Percentiles rank a stretch among this genome's conserved stretches.
These are phyloP conservation scores for Populus alba DNA, from an alignment of 345 rosid species.

Conservation along the genomic window DNA sequence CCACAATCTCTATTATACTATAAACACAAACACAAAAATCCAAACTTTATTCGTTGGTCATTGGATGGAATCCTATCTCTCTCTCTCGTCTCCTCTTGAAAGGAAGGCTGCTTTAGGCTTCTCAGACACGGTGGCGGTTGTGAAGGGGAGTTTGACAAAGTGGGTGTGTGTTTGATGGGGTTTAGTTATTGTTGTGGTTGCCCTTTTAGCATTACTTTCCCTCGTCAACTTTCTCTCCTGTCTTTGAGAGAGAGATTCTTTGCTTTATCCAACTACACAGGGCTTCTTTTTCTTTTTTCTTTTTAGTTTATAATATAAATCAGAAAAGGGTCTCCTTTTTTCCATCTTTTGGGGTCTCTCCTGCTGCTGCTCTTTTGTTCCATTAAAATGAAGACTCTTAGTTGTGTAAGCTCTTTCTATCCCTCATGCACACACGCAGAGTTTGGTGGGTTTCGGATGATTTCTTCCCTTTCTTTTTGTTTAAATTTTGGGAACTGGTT, in stretches of 20 bases:
- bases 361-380: background rate
- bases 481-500: background rate
- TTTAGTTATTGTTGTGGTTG: background rate
- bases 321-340: background rate
- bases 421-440: background rate
- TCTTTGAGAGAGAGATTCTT: conserved; percentile 5
- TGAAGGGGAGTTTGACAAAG: background rate
- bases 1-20: no score
- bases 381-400: conserved; percentile 35
- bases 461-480: background rate
- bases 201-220: conserved; percentile 1
- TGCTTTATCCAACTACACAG: conserved; percentile 27
- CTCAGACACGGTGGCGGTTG: background rate
- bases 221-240: conserved; percentile 8
- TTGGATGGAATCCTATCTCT: no score
- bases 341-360: background rate
- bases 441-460: background rate
- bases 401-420: conserved; percentile 30
- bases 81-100: no score
- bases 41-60: no score
- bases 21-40: no score
- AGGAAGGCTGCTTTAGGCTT: no score
- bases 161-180: background rate
- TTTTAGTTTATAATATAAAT: background rate
- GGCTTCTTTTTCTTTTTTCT: background rate